phyloP scores from a whole-genome alignment of 2,329 filamentous ascomycete species.

The Stemphylium lycopersici region DNA sequence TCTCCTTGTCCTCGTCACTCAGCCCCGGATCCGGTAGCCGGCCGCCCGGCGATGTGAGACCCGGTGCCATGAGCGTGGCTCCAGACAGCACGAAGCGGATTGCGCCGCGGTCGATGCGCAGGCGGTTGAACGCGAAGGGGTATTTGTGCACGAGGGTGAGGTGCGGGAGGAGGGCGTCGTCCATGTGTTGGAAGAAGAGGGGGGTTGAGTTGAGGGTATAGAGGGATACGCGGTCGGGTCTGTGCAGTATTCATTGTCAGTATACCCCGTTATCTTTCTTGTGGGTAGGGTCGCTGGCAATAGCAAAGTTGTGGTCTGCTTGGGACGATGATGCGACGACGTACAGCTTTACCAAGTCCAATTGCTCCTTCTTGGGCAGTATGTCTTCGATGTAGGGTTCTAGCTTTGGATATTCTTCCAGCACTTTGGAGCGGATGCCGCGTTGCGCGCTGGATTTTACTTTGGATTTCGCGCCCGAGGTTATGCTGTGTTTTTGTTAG shows the following conservation, averaged over 20 bases:
- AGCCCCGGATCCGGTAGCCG: constrained; percentile 66
- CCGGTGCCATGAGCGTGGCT: constrained; percentile 94
- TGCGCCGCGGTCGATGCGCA: constrained; percentile 92
- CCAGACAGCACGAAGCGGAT: constrained; percentile 96
- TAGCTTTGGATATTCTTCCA: constrained; percentile 84
- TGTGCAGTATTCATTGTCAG: constrained; percentile 35
- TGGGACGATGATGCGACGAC: constrained; percentile 23
- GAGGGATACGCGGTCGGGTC: constrained; percentile 84
- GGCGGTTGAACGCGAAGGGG: constrained; percentile 78
- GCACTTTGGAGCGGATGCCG: constrained; percentile 78
- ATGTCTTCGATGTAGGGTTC: constrained; percentile 90
- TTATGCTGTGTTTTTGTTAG: constrained; percentile 61
- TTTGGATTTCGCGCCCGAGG: constrained; percentile 84
- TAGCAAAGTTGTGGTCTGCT: neutral
- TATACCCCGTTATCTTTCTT: neutral
- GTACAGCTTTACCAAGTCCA: constrained; percentile 87
- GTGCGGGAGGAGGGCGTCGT: constrained; percentile 81
- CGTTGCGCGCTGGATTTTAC: constrained; percentile 97
- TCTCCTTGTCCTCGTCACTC: constrained; percentile 47
- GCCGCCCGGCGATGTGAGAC: constrained; percentile 83
- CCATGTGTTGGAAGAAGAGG: constrained; percentile 89
- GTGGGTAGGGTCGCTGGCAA: no score
- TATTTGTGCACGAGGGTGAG: constrained; percentile 89
- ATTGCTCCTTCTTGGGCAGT: constrained; percentile 89
- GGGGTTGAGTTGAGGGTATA: constrained; percentile 81